phyloP scores from a whole-genome alignment of 2,329 filamentous ascomycete species.

The Metarhizium humberi region DNA sequence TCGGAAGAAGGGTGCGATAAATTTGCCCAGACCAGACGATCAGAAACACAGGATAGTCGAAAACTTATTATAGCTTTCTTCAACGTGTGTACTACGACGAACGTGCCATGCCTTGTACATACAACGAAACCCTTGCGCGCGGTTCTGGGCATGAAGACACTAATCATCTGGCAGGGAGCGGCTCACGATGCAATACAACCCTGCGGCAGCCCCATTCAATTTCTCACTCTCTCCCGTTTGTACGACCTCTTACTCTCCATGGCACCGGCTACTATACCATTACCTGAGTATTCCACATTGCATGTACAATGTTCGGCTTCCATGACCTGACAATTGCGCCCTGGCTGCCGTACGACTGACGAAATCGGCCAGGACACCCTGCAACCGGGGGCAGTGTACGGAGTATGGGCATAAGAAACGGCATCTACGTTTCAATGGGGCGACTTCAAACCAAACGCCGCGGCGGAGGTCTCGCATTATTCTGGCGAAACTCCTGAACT shows the following conservation, averaged over 20 bases:
- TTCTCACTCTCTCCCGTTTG: not conserved
- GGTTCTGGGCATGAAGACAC: no score
- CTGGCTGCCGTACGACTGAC: not conserved
- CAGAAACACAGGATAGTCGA: not conserved
- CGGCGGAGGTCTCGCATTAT: conserved; percentile 7
- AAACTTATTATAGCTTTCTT: no score
- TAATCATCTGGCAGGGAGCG: not conserved
- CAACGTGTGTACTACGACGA: no score
- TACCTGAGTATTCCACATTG: no score
- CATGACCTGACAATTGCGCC: not conserved
- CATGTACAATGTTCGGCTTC: no score
- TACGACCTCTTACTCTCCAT: not conserved
- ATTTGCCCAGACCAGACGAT: not conserved
- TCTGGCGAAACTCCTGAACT: conserved; percentile 4
- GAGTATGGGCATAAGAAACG: conserved; percentile 8
- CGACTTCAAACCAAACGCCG: conserved; percentile 22
- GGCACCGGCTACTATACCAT: not conserved
- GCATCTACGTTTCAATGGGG: conserved; percentile 18
- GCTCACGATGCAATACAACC: not conserved
- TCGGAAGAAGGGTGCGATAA: not conserved
- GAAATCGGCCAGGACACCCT: not conserved
- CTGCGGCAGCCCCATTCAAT: not conserved
- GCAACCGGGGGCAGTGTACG: not conserved
- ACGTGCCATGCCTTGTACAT: no score
- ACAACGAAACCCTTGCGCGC: no score